A percentile compares a stretch with the other conserved stretches of the same genome.
Evolutionary conservation across 441 rosid genomes (phyloP).

Genomic region (Populus trichocarpa): DNA sequence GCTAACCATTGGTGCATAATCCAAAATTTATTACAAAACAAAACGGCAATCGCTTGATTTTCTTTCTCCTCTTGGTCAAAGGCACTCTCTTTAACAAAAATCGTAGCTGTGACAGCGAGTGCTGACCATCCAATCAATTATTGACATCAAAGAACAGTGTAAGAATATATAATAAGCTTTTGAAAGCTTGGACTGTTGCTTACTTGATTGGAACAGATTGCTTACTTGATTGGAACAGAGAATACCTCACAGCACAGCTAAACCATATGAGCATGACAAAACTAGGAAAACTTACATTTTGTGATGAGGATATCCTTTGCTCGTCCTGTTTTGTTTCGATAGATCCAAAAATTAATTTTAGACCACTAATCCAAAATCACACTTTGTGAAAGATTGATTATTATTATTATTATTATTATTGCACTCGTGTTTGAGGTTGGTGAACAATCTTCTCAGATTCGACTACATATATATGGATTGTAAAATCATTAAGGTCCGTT

Average conservation of each 20-base stretch:
- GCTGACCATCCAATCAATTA: conserved; percentile 7
- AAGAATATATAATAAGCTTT: neutral
- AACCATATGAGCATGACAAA: neutral
- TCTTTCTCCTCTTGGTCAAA: neutral
- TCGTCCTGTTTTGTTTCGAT: neutral
- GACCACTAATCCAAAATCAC: neutral
- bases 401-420: too few relatives aligned
- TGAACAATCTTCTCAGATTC: neutral
- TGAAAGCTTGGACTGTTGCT: neutral
- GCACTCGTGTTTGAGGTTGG: neutral
- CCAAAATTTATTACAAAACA: conserved; percentile 8
- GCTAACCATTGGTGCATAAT: conserved; percentile 13
- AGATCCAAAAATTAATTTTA: too few relatives aligned
- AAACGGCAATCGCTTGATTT: conserved; percentile 12
- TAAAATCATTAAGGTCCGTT: too few relatives aligned
- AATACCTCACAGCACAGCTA: neutral
- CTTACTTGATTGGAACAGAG: neutral
- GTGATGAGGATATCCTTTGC: neutral
- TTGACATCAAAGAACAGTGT: conserved; percentile 1
- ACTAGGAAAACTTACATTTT: too few relatives aligned
- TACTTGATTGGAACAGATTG: too few relatives aligned
- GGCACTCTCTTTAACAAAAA: neutral
- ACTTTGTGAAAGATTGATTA: neutral
- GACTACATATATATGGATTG: neutral
- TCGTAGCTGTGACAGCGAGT: conserved; percentile 9